Evolutionary conservation across 805 yeast genomes (phyloP).

Genomic region (Nakazawaea wyomingensis): DNA sequence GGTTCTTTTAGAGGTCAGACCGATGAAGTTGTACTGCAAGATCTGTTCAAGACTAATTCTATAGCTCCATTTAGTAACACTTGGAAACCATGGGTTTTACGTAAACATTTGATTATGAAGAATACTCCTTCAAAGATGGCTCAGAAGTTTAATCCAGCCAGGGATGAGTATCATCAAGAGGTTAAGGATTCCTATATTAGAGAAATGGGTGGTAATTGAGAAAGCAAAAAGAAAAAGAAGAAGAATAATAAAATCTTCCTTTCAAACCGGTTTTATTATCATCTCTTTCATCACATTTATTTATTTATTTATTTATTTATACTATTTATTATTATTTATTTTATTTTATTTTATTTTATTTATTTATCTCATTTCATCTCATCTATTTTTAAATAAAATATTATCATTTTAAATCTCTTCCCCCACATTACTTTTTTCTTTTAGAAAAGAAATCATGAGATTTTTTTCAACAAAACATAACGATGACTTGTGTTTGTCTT

Average conservation of each 20-base stretch:
- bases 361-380: no score
- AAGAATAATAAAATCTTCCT: conserved; percentile 1
- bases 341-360: no score
- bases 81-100: conserved; percentile 31
- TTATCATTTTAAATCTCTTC: no score
- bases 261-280: conserved; percentile 1
- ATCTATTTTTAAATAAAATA: no score
- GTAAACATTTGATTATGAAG: conserved; percentile 34
- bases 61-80: conserved; percentile 29
- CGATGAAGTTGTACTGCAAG: conserved; percentile 66
- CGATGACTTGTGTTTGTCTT: no score
- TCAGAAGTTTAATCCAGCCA: conserved; percentile 27
- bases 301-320: conserved; percentile 1
- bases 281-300: neutral
- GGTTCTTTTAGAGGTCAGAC: conserved; percentile 69
- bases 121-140: conserved; percentile 32
- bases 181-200: conserved; percentile 30
- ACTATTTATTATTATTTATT: no score
- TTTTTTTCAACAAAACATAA: no score
- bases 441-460: no score
- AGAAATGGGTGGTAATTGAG: conserved; percentile 29
- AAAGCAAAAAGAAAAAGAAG: no score
- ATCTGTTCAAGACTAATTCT: conserved; percentile 68
- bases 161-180: conserved; percentile 27
- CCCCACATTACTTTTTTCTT: no score